These are phyloP conservation scores for Phragmites australis DNA, from an alignment of 176 grass and related monocot genomes.

Conservation along the genomic window DNA sequence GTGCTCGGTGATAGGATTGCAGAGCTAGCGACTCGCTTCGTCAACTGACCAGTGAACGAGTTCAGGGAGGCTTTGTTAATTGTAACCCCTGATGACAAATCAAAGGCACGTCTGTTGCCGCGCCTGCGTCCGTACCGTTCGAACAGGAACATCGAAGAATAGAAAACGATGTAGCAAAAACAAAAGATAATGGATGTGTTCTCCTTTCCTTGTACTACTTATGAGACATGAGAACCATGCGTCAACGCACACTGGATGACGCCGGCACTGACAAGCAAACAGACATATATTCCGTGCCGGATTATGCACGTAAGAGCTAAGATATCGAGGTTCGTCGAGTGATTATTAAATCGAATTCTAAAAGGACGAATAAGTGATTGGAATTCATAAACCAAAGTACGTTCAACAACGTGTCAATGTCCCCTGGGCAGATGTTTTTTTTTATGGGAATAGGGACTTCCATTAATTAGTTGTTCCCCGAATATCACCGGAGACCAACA, in stretches of 20 bases:
- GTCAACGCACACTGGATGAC: conserved; percentile 19
- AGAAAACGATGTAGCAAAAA: not conserved
- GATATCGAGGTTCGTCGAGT: not conserved
- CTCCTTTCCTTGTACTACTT: not conserved
- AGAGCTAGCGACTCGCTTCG: conserved; percentile 7
- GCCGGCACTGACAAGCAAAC: conserved; percentile 5
- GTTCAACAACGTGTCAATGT: not conserved
- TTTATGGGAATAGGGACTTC: too few relatives aligned
- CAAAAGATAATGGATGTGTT: not conserved
- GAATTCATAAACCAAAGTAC: not conserved
- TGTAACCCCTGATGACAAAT: not conserved
- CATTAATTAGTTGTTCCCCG: too few relatives aligned
- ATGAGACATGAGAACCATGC: conserved; percentile 16
- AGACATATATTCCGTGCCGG: not conserved
- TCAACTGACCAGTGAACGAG: conserved; percentile 13
- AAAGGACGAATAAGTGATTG: not conserved
- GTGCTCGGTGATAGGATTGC: conserved; percentile 25
- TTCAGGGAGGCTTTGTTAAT: not conserved
- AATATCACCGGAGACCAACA: too few relatives aligned
- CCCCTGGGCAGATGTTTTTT: not conserved
- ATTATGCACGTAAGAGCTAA: not conserved
- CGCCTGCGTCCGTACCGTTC: conserved; percentile 20
- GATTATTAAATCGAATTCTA: not conserved
- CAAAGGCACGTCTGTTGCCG: not conserved
- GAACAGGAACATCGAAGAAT: not conserved